Evolutionary conservation across 164 flowering plant genomes (phyloP).

Genomic region (Piper longum): DNA sequence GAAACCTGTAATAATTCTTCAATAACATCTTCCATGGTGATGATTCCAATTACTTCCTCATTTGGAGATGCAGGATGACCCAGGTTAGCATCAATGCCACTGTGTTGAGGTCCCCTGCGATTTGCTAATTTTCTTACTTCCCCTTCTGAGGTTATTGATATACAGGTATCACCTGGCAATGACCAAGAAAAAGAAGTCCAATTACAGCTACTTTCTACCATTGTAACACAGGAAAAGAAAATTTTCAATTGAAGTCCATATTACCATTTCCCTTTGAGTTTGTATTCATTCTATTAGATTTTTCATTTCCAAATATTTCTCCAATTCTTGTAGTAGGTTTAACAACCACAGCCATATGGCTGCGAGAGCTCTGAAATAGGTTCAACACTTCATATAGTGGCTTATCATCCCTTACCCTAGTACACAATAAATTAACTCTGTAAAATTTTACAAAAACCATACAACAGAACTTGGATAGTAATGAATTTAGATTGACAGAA

Average conservation of each 20-base stretch:
- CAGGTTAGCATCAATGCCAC: slow-evolving; percentile 9
- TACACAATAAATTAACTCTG: slow-evolving; percentile 1
- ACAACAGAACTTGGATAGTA: too few relatives aligned
- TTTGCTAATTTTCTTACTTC: slow-evolving; percentile 9
- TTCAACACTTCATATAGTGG: slow-evolving; percentile 56
- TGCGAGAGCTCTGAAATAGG: slow-evolving; percentile 54
- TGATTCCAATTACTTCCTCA: slow-evolving; percentile 55
- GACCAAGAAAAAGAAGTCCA: neutral
- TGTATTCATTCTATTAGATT: neutral
- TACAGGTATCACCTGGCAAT: slow-evolving; percentile 2
- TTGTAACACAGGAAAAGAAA: neutral
- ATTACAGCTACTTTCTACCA: too few relatives aligned
- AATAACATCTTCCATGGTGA: slow-evolving; percentile 66
- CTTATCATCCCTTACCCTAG: slow-evolving; percentile 33
- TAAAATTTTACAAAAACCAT: too few relatives aligned
- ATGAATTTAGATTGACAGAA: too few relatives aligned
- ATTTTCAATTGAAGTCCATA: neutral
- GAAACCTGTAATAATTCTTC: slow-evolving; percentile 42
- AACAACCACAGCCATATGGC: slow-evolving; percentile 64
- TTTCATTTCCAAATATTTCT: slow-evolving; percentile 7
- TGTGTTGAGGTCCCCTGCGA: neutral
- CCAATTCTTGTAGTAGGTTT: slow-evolving; percentile 14
- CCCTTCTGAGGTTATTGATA: neutral
- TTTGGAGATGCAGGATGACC: slow-evolving; percentile 13
- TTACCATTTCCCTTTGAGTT: neutral